Evolutionary conservation across 2,329 filamentous ascomycete genomes (phyloP).

Genomic region (Byssothecium circinans): DNA sequence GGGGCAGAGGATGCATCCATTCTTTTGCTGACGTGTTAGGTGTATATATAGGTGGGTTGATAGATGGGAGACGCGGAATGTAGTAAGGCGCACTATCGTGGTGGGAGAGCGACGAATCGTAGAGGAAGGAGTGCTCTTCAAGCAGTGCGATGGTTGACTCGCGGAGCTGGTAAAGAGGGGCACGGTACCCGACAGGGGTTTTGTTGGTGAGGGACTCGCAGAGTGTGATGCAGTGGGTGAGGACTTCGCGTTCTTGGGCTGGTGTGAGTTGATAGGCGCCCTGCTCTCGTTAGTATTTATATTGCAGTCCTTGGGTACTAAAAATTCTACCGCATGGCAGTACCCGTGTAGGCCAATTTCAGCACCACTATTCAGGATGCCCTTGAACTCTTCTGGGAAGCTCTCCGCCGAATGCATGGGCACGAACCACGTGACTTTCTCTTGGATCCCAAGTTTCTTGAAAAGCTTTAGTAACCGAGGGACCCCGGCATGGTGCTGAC

Average conservation of each 20-base stretch:
- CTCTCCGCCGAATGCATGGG: constrained; percentile 62
- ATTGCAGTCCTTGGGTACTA: too few species aligned
- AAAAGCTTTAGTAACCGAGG: constrained; percentile 59
- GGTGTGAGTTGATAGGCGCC: constrained; percentile 50
- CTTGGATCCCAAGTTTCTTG: constrained; percentile 53
- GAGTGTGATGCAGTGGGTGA: constrained; percentile 52
- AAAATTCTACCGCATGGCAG: constrained; percentile 45
- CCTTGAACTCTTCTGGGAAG: constrained; percentile 55
- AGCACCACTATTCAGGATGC: constrained; percentile 55
- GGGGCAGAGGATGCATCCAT: constrained; percentile 51
- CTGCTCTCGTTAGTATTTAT: constrained; percentile 14
- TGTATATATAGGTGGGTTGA: constrained; percentile 47
- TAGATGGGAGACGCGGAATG: constrained; percentile 47
- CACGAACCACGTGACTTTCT: constrained; percentile 62
- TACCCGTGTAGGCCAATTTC: constrained; percentile 58
- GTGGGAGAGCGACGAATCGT: constrained; percentile 55
- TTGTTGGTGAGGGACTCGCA: constrained; percentile 49
- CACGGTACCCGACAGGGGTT: constrained; percentile 53
- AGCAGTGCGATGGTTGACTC: constrained; percentile 53
- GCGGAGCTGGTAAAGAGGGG: constrained; percentile 55
- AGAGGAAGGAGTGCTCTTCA: constrained; percentile 53
- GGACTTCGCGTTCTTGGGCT: constrained; percentile 54
- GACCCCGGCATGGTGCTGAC: constrained; percentile 57
- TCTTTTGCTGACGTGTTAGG: constrained; percentile 38
- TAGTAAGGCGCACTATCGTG: constrained; percentile 56